Base-by-base conservation (phyloP, 306 rosid genomes). In the Chamaecrista fasciculata region DNA sequence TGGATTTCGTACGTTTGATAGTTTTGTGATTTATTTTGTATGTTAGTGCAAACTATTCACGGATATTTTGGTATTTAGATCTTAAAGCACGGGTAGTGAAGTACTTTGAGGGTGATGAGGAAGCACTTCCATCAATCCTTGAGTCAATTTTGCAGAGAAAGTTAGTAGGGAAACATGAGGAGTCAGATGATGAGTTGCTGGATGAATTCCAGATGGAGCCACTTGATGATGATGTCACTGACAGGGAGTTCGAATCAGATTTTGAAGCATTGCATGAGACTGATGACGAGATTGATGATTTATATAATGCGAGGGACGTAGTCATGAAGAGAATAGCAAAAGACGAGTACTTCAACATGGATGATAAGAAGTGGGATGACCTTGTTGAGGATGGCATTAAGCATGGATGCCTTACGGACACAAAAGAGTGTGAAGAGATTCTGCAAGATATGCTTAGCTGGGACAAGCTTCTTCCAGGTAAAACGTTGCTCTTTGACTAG, bases 101-200 rank as follows among this genome's bases (percentile, higher is more conserved):
- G 11, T 95, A 89, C 88, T 73, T 89, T 37, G 82, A 76, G 78
- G 96, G 91, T 2, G 90, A 95, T 4, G 96, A 95, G 71, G 75
- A 78, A 19, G 86, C 69, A 8, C 92, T 94, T 0, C 89, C 95
- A 0, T 74, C 82, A 0, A 83, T 95, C 34, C 40, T 85, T 9
- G 97, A 95, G 78, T 87, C 95, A 0, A 74, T 91, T 79, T 62
- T 95, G 82, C 72, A 52, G 71, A 81, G 99, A 85, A 85, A 51
- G 69, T 78, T 91, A 68, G 57, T 76, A 1, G 83, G 85, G 55
- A 80, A 82, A 74, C 99, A 91, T 42, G 97, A 81, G 57, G 97
- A 91, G 2, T 88, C 95, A 0, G 99, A 95, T 62, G 92, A 95
- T 46, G 96, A 89, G 74, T 23, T 95, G 63, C 34, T 84, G 47